Percentiles rank a stretch among this genome's conserved stretches.
Evolutionary conservation across 352 stramenopile species (phyloP).

Genomic region (Blastocystis sp.): DNA sequence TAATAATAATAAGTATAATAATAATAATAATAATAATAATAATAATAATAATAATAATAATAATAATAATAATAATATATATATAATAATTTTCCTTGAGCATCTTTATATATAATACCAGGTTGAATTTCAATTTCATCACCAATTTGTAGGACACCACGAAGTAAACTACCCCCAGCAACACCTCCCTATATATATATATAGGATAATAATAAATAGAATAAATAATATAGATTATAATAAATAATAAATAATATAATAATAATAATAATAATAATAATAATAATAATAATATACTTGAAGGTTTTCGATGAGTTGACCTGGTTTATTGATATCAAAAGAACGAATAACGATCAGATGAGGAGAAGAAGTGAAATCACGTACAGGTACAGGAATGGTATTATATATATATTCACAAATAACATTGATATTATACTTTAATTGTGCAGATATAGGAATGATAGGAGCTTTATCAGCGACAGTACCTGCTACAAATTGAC

Average conservation of each 20-base stretch:
- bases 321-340: conserved; percentile 99
- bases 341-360: conserved; percentile 98
- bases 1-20: no score
- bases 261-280: not conserved
- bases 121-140: conserved; percentile 98
- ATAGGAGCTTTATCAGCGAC: conserved; percentile 87
- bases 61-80: conserved; percentile 50
- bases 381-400: conserved; percentile 83
- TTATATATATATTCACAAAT: conserved; percentile 98
- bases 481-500: conserved; percentile 50
- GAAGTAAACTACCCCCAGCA: conserved; percentile 69
- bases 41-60: conserved; percentile 62
- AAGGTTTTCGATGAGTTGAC: conserved; percentile 87
- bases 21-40: no score
- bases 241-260: not conserved
- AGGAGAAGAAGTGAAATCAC: conserved; percentile 87
- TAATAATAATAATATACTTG: conserved; percentile 46
- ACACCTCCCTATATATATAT: no score
- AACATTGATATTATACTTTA: conserved; percentile 99
- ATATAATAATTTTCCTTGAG: conserved; percentile 55
- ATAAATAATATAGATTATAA: not conserved
- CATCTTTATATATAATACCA: conserved; percentile 93
- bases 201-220: no score
- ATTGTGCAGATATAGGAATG: conserved; percentile 92
- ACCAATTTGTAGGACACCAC: conserved; percentile 79